phyloP scores from a whole-genome alignment of 257 asterid species.

The Petunia secreta region DNA sequence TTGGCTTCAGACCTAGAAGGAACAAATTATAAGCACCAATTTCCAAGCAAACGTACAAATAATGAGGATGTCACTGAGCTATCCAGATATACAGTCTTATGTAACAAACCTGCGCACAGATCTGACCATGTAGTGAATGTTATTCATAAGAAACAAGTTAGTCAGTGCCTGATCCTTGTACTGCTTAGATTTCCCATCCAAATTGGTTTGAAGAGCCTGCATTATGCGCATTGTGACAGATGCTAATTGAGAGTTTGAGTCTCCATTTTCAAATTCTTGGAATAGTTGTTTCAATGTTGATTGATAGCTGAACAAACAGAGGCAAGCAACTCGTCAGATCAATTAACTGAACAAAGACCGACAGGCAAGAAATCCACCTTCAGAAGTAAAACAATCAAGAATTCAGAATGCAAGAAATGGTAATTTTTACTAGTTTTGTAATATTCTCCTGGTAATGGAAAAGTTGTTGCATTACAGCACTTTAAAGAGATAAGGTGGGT shows the following conservation, averaged over 20 bases:
- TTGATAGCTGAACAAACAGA: conserved; percentile 67
- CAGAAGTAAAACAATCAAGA: neutral
- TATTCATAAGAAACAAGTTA: conserved; percentile 94
- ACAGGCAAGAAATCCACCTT: neutral
- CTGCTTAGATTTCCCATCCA: conserved; percentile 99
- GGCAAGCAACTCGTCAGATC: conserved; percentile 5
- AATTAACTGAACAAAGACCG: neutral
- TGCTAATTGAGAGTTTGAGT: conserved; percentile 85
- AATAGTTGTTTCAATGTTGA: conserved; percentile 94
- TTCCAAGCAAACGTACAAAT: neutral
- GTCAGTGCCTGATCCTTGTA: conserved; percentile 84
- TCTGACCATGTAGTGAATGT: conserved; percentile 99
- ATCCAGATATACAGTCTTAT: neutral
- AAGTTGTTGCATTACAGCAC: neutral
- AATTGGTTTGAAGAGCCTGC: conserved; percentile 98
- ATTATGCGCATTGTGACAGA: conserved; percentile 95
- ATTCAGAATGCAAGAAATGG: conserved; percentile 20
- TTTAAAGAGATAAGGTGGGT: neutral
- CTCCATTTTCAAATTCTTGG: conserved; percentile 79
- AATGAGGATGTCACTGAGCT: neutral
- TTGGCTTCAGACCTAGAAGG: conserved; percentile 93
- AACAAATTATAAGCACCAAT: conserved; percentile 25
- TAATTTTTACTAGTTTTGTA: conserved; percentile 12
- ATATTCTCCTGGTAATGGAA: neutral
- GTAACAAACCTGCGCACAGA: conserved; percentile 86